Percentiles rank a stretch among this genome's conserved stretches.
These are phyloP conservation scores for Sugiyamaella castrensis DNA, from an alignment of 1,139 yeast species.

Conservation along the genomic window DNA sequence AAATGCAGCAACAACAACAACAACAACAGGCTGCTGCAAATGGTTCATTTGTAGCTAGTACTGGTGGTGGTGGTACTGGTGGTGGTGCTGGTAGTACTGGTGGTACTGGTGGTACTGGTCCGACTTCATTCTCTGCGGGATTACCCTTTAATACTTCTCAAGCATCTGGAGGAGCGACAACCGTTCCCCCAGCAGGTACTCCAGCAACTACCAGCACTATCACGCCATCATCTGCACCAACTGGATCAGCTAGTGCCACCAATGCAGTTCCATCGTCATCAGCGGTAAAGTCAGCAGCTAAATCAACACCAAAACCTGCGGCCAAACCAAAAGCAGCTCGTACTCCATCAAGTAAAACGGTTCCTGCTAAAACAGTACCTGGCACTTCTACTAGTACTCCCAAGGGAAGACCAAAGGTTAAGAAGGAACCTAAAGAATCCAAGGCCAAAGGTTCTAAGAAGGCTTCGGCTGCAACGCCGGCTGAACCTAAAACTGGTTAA, in stretches of 20 bases:
- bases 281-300: neutral
- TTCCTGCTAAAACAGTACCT: constrained; percentile 10
- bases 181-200: too few relatives aligned
- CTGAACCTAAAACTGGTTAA: too few relatives aligned
- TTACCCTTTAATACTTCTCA: neutral
- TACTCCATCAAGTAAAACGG: constrained; percentile 13
- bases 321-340: constrained; percentile 13
- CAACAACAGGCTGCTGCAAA: neutral
- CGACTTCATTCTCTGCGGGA: constrained; percentile 8
- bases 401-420: constrained; percentile 21
- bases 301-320: neutral
- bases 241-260: constrained; percentile 7
- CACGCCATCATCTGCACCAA: neutral
- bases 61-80: neutral
- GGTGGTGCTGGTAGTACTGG: neutral
- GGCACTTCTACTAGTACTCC: constrained; percentile 14
- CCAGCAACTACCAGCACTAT: too few relatives aligned
- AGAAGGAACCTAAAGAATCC: constrained; percentile 12
- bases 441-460: neutral
- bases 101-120: neutral
- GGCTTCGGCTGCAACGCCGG: too few relatives aligned
- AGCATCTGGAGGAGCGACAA: too few relatives aligned
- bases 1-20: constrained; percentile 13
- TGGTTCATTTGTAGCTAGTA: constrained; percentile 7
- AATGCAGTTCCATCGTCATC: constrained; percentile 2